These are phyloP conservation scores for Dendrothele bispora DNA, from an alignment of 768 basidiomycete genomes.

Conservation along the genomic window DNA sequence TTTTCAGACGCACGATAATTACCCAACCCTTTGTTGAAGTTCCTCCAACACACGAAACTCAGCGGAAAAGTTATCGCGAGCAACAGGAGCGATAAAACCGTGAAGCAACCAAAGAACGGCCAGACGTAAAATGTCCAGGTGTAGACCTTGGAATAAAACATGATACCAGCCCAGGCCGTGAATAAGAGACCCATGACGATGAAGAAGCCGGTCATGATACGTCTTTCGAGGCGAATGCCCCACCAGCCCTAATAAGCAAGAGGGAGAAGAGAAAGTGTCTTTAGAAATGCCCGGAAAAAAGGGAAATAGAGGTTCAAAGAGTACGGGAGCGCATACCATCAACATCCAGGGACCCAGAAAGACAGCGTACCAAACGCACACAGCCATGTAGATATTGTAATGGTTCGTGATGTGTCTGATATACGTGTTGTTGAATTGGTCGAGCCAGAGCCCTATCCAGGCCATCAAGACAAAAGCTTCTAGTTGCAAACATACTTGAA, in stretches of 20 bases:
- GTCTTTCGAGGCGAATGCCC: constrained; percentile 48
- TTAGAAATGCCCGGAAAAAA: constrained; percentile 31
- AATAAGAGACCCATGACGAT: constrained; percentile 39
- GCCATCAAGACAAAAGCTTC: constrained; percentile 51
- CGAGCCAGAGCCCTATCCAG: constrained; percentile 55
- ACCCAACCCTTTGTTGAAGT: constrained; percentile 55
- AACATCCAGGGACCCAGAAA: constrained; percentile 35
- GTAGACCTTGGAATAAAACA: constrained; percentile 30
- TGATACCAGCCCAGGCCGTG: constrained; percentile 36
- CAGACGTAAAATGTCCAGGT: constrained; percentile 5
- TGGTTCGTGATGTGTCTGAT: constrained; percentile 43
- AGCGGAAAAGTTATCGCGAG: constrained; percentile 38
- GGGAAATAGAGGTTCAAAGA: no score
- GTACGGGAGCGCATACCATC: background rate
- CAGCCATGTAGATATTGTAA: constrained; percentile 39
- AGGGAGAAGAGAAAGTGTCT: constrained; percentile 54
- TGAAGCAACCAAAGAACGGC: constrained; percentile 30
- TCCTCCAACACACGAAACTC: constrained; percentile 47
- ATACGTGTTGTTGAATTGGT: constrained; percentile 48
- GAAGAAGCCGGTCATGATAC: constrained; percentile 40
- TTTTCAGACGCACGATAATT: constrained; percentile 60
- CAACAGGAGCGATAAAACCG: constrained; percentile 20
- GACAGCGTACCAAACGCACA: constrained; percentile 44
- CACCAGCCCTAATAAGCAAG: constrained; percentile 60
- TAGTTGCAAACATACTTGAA: constrained; percentile 54